Conservation (phyloP, 2,329 filamentous ascomycete species). For the Colletotrichum tropicicola region DNA sequence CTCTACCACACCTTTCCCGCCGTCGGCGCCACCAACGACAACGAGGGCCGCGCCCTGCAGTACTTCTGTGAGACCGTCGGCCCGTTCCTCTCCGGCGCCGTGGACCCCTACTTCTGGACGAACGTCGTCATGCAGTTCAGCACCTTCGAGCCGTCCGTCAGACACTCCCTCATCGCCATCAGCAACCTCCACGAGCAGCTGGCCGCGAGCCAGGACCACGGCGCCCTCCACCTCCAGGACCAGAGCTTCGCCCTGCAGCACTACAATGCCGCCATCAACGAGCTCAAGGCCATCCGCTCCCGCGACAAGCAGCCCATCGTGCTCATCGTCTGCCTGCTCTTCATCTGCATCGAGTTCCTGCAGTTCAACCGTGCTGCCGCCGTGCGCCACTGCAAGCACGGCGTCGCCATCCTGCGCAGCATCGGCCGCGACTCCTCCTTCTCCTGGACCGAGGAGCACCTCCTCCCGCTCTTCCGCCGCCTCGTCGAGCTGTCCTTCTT, state of each 20-base stretch:
- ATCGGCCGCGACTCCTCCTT: conserved; percentile 20
- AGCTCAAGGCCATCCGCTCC: conserved; percentile 47
- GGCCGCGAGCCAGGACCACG: conserved; percentile 6
- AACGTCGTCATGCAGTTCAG: conserved; percentile 55
- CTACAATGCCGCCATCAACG: conserved; percentile 58
- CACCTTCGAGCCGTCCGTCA: conserved; percentile 53
- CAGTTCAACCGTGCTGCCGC: conserved; percentile 33
- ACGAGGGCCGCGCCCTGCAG: conserved; percentile 40
- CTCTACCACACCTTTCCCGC: conserved; percentile 26
- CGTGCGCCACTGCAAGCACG: conserved; percentile 24
- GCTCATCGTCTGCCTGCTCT: conserved; percentile 57
- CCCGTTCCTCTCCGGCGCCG: conserved; percentile 47
- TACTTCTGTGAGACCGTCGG: conserved; percentile 44
- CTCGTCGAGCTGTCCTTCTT: conserved; percentile 16
- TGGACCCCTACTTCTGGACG: conserved; percentile 54
- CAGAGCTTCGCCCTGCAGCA: conserved; percentile 51
- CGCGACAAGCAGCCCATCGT: conserved; percentile 35
- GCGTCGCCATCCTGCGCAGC: conserved; percentile 15
- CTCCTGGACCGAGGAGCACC: conserved; percentile 19
- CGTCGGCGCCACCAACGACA: not conserved
- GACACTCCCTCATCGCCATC: conserved; percentile 59
- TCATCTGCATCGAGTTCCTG: conserved; percentile 65
- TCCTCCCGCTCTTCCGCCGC: conserved; percentile 17
- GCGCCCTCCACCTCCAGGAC: not conserved
- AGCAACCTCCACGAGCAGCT: conserved; percentile 53